Conservation (phyloP, 129 eudicot species). For the Logfia minima region DNA sequence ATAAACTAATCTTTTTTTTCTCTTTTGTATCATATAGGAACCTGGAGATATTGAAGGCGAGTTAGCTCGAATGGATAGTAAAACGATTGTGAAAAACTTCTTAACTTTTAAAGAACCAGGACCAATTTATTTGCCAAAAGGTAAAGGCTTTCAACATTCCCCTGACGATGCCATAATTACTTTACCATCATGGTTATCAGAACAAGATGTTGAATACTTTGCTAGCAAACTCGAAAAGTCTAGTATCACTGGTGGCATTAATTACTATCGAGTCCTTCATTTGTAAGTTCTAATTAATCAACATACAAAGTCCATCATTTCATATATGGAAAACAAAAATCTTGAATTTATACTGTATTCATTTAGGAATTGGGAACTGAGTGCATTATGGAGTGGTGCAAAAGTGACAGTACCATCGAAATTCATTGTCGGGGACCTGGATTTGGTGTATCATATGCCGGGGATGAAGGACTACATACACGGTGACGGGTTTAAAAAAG, state of each 20-base stretch:
- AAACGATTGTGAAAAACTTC: conserved; percentile 37
- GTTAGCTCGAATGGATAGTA: conserved; percentile 41
- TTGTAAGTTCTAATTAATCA: conserved; percentile 40
- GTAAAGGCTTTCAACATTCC: conserved; percentile 37
- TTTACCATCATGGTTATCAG: conserved; percentile 67
- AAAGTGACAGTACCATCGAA: conserved; percentile 70
- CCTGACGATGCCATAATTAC: conserved; percentile 25
- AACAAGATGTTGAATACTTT: conserved; percentile 62
- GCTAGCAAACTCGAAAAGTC: conserved; percentile 43
- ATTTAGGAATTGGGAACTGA: conserved; percentile 52
- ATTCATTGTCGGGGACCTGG: conserved; percentile 63
- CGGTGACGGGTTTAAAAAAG: conserved; percentile 50
- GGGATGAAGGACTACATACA: conserved; percentile 58
- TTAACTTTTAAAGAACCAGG: conserved; percentile 41
- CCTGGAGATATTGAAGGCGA: conserved; percentile 63
- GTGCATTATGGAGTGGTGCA: conserved; percentile 54
- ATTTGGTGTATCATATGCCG: conserved; percentile 51
- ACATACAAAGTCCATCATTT: neutral
- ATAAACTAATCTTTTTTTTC: neutral
- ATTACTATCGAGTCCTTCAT: conserved; percentile 58
- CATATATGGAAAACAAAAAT: neutral
- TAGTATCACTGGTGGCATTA: conserved; percentile 65
- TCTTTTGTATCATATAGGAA: conserved; percentile 33
- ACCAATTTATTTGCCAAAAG: conserved; percentile 53
- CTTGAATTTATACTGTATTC: neutral